Conservation (phyloP, 306 rosid species). For the Luffa aegyptiaca region DNA sequence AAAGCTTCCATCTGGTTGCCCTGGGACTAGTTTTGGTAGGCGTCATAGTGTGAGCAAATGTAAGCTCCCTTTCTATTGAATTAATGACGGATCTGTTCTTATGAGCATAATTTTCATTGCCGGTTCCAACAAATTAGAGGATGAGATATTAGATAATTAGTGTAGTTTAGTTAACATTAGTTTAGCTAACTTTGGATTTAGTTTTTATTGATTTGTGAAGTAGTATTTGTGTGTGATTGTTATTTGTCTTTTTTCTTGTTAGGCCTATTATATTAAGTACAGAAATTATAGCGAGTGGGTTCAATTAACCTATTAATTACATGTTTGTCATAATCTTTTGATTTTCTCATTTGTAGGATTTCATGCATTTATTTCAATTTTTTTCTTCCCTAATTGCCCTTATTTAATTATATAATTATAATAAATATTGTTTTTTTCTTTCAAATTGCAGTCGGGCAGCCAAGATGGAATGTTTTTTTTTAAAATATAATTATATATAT, state of each 20-base stretch:
- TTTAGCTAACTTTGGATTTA: not conserved
- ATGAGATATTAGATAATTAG: not conserved
- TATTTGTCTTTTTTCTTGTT: not conserved
- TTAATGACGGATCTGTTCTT: not conserved
- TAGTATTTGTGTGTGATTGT: not conserved
- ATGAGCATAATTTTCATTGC: not conserved
- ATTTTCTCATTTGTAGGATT: too few relatives aligned
- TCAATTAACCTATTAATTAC: too few relatives aligned
- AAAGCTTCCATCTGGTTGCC: constrained; percentile 51
- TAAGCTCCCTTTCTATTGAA: constrained; percentile 61
- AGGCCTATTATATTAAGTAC: not conserved
- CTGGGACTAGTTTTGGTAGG: constrained; percentile 64
- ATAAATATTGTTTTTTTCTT: too few relatives aligned
- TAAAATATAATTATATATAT: too few relatives aligned
- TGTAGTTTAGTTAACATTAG: not conserved
- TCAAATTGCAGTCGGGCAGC: too few relatives aligned
- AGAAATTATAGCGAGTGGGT: too few relatives aligned
- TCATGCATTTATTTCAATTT: too few relatives aligned
- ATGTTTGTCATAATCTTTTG: too few relatives aligned
- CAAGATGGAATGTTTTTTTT: too few relatives aligned
- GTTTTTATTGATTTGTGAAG: not conserved
- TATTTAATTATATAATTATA: too few relatives aligned
- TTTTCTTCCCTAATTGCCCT: too few relatives aligned
- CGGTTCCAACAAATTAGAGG: too few relatives aligned
- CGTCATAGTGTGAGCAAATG: constrained; percentile 57